Evolutionary conservation across 805 yeast genomes (phyloP).

Genomic region (Ogataea populi-albae): DNA sequence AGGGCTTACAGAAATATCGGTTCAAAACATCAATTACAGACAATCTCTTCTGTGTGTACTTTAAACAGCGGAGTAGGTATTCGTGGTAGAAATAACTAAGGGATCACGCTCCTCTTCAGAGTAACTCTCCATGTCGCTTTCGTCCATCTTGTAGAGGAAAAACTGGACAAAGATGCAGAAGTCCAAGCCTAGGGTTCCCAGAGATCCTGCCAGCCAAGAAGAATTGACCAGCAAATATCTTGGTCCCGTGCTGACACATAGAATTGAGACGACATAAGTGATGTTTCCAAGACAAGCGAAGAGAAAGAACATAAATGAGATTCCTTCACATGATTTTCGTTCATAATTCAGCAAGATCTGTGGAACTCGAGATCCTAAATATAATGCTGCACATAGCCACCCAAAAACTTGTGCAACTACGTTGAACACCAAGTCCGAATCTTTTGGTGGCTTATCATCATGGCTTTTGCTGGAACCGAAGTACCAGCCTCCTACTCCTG

Average conservation of each 20-base stretch:
- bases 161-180: constrained; percentile 82
- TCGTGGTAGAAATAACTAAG: constrained; percentile 7
- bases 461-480: constrained; percentile 40
- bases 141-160: constrained; percentile 58
- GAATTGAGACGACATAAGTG: constrained; percentile 83
- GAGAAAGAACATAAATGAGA: constrained; percentile 86
- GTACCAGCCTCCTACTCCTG: constrained; percentile 89
- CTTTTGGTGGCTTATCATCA: constrained; percentile 32
- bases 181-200: constrained; percentile 84
- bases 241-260: constrained; percentile 68
- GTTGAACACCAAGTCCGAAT: constrained; percentile 56
- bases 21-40: too few species aligned
- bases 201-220: constrained; percentile 89
- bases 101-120: constrained; percentile 17
- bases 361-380: constrained; percentile 87
- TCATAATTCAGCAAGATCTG: constrained; percentile 82
- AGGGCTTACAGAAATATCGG: too few species aligned
- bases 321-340: constrained; percentile 92
- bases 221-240: constrained; percentile 76
- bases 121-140: constrained; percentile 26
- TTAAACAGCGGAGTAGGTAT: too few species aligned
- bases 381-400: constrained; percentile 68
- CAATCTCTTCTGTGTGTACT: too few species aligned
- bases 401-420: constrained; percentile 86
- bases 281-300: constrained; percentile 94